These are phyloP conservation scores for Fraxinus latifolia DNA, from an alignment of 305 asterid genomes.

Conservation along the genomic window DNA sequence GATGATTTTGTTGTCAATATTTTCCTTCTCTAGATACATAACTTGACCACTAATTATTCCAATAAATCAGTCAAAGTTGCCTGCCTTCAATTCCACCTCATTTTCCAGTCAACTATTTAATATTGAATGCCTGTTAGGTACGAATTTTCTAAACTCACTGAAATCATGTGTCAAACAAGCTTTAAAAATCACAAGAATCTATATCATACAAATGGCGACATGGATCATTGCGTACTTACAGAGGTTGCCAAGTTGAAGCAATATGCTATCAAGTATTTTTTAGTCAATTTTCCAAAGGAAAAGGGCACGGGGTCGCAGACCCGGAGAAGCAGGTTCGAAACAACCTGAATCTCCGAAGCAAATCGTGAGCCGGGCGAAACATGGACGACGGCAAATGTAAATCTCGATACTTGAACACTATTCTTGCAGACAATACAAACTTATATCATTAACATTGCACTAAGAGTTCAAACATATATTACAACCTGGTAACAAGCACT, in stretches of 20 bases:
- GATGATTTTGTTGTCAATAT: not conserved
- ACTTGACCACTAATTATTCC: slow-evolving; percentile 12
- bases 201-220: not conserved
- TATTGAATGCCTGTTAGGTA: not conserved
- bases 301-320: not conserved
- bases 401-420: not conserved
- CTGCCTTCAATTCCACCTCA: slow-evolving; percentile 21
- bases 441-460: slow-evolving; percentile 30
- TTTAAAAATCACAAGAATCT: not conserved
- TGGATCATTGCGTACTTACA: not conserved
- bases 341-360: not conserved
- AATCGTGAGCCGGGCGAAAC: not conserved
- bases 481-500: slow-evolving; percentile 15
- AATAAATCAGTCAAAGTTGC: slow-evolving; percentile 14
- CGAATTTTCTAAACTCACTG: not conserved
- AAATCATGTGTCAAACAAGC: not conserved
- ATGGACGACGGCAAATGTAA: not conserved
- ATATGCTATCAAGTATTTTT: not conserved
- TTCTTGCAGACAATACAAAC: not conserved
- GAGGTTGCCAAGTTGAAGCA: not conserved
- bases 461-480: slow-evolving; percentile 26
- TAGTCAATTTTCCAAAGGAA: not conserved
- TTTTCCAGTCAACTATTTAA: not conserved
- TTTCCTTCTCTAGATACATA: not conserved
- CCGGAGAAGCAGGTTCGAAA: not conserved